phyloP scores from a whole-genome alignment of 2,329 filamentous ascomycete species.

The Sporothrix sp. region DNA sequence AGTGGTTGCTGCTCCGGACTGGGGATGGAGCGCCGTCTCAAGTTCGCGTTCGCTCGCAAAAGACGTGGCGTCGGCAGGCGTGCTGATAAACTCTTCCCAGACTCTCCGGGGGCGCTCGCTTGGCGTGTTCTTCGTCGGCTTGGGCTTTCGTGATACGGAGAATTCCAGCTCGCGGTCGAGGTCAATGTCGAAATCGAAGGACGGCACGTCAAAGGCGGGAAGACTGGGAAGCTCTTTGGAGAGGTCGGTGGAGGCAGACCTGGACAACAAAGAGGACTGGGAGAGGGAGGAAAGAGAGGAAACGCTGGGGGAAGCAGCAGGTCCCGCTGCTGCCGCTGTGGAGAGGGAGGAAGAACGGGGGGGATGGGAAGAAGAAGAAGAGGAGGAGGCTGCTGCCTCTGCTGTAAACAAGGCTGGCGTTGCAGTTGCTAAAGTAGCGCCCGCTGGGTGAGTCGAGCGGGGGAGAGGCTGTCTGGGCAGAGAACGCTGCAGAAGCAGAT shows the following conservation, averaged over 20 bases:
- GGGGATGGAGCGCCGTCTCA: neutral
- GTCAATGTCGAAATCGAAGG: slow-evolving; percentile 41
- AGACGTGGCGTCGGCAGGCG: neutral
- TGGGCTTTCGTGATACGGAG: neutral
- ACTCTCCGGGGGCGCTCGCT: slow-evolving; percentile 7
- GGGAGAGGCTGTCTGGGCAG: slow-evolving; percentile 15
- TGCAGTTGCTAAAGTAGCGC: neutral
- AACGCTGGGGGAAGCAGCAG: too few relatives aligned
- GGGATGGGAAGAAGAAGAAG: slow-evolving; percentile 4
- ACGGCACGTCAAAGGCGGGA: slow-evolving; percentile 41
- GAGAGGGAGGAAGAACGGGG: neutral
- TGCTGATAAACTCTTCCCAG: slow-evolving; percentile 15
- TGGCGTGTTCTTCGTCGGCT: neutral
- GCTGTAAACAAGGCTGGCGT: slow-evolving; percentile 14
- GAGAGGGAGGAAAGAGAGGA: neutral
- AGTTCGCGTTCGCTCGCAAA: slow-evolving; percentile 1
- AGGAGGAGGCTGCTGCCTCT: neutral
- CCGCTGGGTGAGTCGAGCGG: slow-evolving; percentile 6
- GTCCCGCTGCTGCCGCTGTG: too few relatives aligned
- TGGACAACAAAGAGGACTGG: neutral
- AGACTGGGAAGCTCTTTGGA: slow-evolving; percentile 29
- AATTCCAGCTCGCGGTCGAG: slow-evolving; percentile 34
- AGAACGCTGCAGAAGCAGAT: slow-evolving; percentile 20
- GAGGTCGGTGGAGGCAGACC: neutral
- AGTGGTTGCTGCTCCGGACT: neutral